Evolutionary conservation across 1,284 basidiomycete species (phyloP), one percentile per base, ranked within the genome.

Genomic region (Sphagnurus paluster): DNA sequence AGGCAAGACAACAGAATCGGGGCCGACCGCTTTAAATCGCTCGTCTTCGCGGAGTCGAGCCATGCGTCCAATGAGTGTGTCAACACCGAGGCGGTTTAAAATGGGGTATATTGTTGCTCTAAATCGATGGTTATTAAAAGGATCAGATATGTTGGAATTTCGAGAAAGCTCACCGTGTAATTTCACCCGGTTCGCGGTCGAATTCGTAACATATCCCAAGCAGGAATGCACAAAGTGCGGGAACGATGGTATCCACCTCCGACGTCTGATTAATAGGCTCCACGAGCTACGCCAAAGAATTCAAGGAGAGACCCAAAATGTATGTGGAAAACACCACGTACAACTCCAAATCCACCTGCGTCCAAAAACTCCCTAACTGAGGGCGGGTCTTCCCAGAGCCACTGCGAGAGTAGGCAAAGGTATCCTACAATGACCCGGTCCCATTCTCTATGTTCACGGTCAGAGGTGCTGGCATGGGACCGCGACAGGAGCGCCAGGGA

Each of bases 361-460:
- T 90, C 87, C 48, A 99, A 71, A 62, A 98, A 95, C 63, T 93
- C 94, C 45, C 84, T 78, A 36, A 98, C 93, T 0, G 89, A 87
- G 43, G 76, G 78, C 0, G 93, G 86, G 54, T 95, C 93, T 57
- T 98, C 94, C 93, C 94, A 98, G n/a, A 98, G 74, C 96, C 96
- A 99, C 43, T 92, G 89, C 13, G 82, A 77, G 16, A 99, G 74
- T 37, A 97, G 67, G 30, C 83, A 80, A 33, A 98, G 74, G 64
- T 98, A 96, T 1, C 86, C 90, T 4, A 92, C 84, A 60, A 94
- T 85, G 48, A 98, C 74, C 49, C 93, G 76, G 53, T 93, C 92
- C 93, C 94, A 98, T 56, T 95, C 93, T 44, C 82, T 69, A 4
- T 77, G 72, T 55, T 90, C 83, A 39, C 71, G 66, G 49, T 77